A percentile compares a stretch with the other conserved stretches of the same genome.
Evolutionary conservation across 257 asterid species (phyloP).

Genomic region (Catharanthus roseus): DNA sequence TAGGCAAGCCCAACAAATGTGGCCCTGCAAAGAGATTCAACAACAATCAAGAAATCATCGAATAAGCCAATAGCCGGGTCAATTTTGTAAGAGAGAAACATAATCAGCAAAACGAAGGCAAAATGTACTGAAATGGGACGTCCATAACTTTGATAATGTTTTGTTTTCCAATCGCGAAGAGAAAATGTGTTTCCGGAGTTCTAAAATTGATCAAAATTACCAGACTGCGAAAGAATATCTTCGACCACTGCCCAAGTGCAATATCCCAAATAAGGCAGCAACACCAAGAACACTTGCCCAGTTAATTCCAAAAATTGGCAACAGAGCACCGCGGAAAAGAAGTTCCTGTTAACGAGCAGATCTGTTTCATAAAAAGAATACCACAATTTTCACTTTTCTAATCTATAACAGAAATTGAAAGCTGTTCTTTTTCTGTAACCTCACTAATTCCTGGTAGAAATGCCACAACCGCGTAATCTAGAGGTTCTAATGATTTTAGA

Average conservation of each 20-base stretch:
- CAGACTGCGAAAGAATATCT: conserved; percentile 80
- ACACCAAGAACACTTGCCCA: conserved; percentile 46
- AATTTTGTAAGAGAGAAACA: not conserved
- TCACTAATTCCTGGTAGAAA: conserved; percentile 82
- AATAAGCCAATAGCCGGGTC: not conserved
- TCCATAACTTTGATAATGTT: not conserved
- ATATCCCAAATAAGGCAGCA: conserved; percentile 69
- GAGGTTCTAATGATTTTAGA: conserved; percentile 70
- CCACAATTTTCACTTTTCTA: no score
- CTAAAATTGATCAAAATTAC: conserved; percentile 26
- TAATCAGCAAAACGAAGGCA: not conserved
- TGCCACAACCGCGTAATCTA: conserved; percentile 72
- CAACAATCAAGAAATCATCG: not conserved
- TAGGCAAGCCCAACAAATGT: conserved; percentile 79
- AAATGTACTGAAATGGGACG: not conserved
- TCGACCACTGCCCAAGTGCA: conserved; percentile 88
- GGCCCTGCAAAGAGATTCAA: conserved; percentile 50
- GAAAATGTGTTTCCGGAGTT: not conserved
- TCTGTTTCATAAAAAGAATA: conserved; percentile 2
- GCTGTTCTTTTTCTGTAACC: conserved; percentile 29
- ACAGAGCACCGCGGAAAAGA: conserved; percentile 78
- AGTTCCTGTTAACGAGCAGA: conserved; percentile 49
- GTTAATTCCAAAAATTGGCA: conserved; percentile 64
- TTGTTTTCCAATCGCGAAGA: not conserved
- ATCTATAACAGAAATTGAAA: not conserved